Base-by-base conservation (phyloP, 2,329 filamentous ascomycete genomes). In the Chaetomiaceae sp. region DNA sequence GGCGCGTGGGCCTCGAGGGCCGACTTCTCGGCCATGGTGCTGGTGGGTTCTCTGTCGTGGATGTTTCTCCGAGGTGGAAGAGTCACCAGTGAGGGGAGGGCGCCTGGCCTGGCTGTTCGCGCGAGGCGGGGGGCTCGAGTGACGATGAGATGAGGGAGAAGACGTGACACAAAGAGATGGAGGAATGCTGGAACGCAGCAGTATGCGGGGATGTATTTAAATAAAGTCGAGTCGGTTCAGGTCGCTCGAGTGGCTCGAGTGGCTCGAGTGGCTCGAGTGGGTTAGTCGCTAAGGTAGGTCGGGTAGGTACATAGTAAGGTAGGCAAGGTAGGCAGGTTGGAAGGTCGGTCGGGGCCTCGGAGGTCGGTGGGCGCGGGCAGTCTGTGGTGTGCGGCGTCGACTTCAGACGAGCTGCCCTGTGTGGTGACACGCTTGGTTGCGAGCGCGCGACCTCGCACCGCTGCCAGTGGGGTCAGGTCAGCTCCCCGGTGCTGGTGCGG, bases 1-100 rank as follows among this genome's bases (percentile, higher is more conserved):
- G 54, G 35, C 43, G 48, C 39, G 20, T 20, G 39, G 44, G 54
- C 53, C 48, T 57, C 48, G 38, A 58, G 30, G 27, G 40, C 46
- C 34, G 48, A 16, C 54, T 62, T 62, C 41, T 60, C 59, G 48
- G 54, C 53, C 59, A 60, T 62, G 23, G 33, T 37, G 43, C 10
- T n/a, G 31, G 9, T n/a, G n/a, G 17, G 37, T 13, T 51, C 13
- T 34, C 14, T 46, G 27, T 8, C 13, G 39, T 27, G 30, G 12
- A 4, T 13, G n/a, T 43, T 14, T 42, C 21, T 39, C 23, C 21
- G 30, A 21, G 6, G 12, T 13, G 12, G 23, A 14, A 34, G 17
- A 27, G 51, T 44, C 46, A 41, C 44, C 39, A 25, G 41, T 40
- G 35, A 34, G 21, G 35, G n/a, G n/a, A n/a, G n/a, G n/a, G n/a